Percentiles rank a stretch among this genome's conserved stretches.
Evolutionary conservation across 129 eudicot species (phyloP).

Genomic region (Saussurea involucrata): DNA sequence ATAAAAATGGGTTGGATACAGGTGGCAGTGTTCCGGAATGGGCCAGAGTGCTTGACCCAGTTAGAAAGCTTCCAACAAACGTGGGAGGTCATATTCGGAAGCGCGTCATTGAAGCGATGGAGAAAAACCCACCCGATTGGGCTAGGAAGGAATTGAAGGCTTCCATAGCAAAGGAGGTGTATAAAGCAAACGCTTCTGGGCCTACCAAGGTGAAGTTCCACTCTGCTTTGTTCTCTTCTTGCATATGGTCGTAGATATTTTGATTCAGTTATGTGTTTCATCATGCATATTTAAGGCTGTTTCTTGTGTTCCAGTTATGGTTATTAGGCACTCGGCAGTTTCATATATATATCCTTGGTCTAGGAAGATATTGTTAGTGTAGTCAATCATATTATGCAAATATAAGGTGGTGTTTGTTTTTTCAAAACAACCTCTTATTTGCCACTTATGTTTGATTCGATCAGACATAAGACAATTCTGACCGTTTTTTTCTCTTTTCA

Average conservation of each 20-base stretch:
- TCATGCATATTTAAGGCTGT: not conserved
- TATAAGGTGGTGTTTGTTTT: too few species aligned
- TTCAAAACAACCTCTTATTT: too few species aligned
- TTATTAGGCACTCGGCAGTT: not conserved
- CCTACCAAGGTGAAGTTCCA: slow-evolving; percentile 53
- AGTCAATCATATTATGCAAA: not conserved
- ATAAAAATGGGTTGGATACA: slow-evolving; percentile 12
- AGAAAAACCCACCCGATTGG: slow-evolving; percentile 68
- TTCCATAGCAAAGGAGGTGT: slow-evolving; percentile 58
- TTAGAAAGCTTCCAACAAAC: slow-evolving; percentile 48
- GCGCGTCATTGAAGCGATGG: slow-evolving; percentile 41
- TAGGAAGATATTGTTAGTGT: not conserved
- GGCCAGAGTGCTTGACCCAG: slow-evolving; percentile 60
- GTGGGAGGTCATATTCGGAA: slow-evolving; percentile 49
- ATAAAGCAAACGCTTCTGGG: slow-evolving; percentile 69
- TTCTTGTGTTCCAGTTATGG: not conserved
- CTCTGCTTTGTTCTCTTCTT: not conserved
- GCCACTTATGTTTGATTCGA: too few species aligned
- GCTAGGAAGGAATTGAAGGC: slow-evolving; percentile 42
- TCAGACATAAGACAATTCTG: too few species aligned
- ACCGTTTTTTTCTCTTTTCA: too few species aligned
- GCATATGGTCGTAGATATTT: not conserved
- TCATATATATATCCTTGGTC: not conserved
- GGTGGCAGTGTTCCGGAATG: slow-evolving; percentile 40
- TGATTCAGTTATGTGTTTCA: not conserved